A percentile compares a stretch with the other conserved stretches of the same genome.
These are phyloP conservation scores for Xylaria bambusicola DNA, from an alignment of 495 filamentous ascomycete genomes.

Conservation along the genomic window DNA sequence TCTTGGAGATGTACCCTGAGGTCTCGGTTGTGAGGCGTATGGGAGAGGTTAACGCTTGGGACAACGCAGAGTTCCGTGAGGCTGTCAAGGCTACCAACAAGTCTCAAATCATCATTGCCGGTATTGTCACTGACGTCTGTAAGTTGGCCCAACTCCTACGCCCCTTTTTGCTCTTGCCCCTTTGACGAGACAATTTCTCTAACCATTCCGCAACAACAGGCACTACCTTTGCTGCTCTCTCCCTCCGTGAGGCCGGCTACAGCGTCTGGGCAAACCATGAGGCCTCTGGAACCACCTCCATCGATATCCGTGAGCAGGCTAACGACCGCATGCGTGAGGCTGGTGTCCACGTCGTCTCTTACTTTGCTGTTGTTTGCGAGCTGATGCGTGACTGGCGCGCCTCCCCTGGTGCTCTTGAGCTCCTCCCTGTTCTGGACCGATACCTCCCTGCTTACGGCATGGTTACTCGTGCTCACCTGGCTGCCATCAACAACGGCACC, in stretches of 20 bases:
- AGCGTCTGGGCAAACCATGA: conserved; percentile 78
- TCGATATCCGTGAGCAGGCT: conserved; percentile 49
- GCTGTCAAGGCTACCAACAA: conserved; percentile 66
- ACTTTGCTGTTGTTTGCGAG: conserved; percentile 70
- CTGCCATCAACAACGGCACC: conserved; percentile 45
- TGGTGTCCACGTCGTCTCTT: conserved; percentile 64
- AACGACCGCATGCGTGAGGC: conserved; percentile 68
- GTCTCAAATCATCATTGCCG: conserved; percentile 71
- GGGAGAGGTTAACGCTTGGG: conserved; percentile 81
- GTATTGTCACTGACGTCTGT: conserved; percentile 79
- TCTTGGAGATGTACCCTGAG: conserved; percentile 66
- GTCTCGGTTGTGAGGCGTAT: conserved; percentile 67
- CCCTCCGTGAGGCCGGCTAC: conserved; percentile 70
- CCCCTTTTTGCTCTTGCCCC: background rate
- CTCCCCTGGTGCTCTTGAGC: conserved; percentile 61
- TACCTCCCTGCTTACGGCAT: conserved; percentile 49
- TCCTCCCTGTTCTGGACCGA: conserved; percentile 68
- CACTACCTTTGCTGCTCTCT: conserved; percentile 73
- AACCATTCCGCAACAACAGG: conserved; percentile 29
- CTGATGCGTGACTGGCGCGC: conserved; percentile 79
- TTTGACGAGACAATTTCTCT: background rate
- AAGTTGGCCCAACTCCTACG: conserved; percentile 28
- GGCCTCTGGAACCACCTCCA: conserved; percentile 54
- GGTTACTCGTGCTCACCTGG: conserved; percentile 47
- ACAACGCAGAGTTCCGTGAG: conserved; percentile 68